phyloP scores from a whole-genome alignment of 1,284 basidiomycete genomes.

The Stereum hirsutum region DNA sequence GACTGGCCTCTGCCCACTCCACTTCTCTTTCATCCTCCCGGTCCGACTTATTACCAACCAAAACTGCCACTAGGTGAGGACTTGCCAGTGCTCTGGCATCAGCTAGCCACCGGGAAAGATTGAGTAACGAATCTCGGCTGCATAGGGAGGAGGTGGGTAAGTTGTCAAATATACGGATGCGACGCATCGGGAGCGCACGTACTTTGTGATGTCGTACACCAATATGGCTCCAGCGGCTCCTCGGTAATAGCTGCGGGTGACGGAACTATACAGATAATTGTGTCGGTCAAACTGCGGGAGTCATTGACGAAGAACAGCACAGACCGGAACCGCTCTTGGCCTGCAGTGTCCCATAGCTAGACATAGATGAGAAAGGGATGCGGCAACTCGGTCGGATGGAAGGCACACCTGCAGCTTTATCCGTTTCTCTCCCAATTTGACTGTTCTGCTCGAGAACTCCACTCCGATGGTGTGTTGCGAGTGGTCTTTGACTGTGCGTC shows the following conservation, averaged over 20 bases:
- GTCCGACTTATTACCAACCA: conserved; percentile 96
- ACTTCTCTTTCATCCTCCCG: conserved; percentile 92
- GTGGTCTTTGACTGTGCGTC: conserved; percentile 79
- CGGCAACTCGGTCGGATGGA: background rate
- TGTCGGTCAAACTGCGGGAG: conserved; percentile 1
- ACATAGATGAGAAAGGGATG: background rate
- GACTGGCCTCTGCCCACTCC: conserved; percentile 87
- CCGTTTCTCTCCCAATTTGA: conserved; percentile 85
- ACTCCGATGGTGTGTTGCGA: conserved; percentile 98
- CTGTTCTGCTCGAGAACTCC: conserved; percentile 86
- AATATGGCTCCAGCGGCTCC: conserved; percentile 92
- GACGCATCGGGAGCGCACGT: conserved; percentile 19
- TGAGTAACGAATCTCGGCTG: conserved; percentile 75
- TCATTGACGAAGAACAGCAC: conserved; percentile 12
- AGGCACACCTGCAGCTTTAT: conserved; percentile 84
- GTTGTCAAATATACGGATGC: conserved; percentile 3
- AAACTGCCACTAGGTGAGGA: conserved; percentile 80
- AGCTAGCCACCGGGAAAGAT: conserved; percentile 81
- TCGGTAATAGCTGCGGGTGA: conserved; percentile 94
- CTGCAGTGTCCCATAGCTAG: conserved; percentile 97
- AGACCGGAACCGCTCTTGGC: conserved; percentile 88
- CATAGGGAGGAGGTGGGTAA: conserved; percentile 10
- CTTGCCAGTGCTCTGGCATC: conserved; percentile 88
- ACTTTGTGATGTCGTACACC: conserved; percentile 96
- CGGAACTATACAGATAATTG: conserved; percentile 51